These are phyloP conservation scores for Penicillium atrosanguineum DNA, from an alignment of 495 filamentous ascomycete species.

Conservation along the genomic window DNA sequence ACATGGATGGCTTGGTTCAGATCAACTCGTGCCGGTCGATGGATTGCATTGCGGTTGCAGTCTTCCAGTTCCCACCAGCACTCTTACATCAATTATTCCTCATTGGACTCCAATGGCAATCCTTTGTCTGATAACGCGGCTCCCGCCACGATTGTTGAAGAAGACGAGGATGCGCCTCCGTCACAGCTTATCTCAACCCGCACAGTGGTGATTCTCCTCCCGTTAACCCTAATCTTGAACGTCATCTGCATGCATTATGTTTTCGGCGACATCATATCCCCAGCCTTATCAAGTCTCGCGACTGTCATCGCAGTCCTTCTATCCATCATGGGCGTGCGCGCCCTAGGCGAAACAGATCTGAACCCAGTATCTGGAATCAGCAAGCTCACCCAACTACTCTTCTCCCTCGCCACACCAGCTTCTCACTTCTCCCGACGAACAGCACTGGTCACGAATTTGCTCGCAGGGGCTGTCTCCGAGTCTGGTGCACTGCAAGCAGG, in stretches of 20 bases:
- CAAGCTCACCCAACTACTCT: slow-evolving; percentile 94
- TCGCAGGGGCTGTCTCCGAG: slow-evolving; percentile 87
- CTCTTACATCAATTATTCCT: slow-evolving; percentile 42
- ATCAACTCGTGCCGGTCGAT: slow-evolving; percentile 25
- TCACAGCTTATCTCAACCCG: slow-evolving; percentile 75
- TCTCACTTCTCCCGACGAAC: slow-evolving; percentile 56
- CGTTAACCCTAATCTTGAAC: slow-evolving; percentile 75
- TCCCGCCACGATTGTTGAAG: slow-evolving; percentile 19
- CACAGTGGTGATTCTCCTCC: slow-evolving; percentile 70
- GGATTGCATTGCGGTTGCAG: slow-evolving; percentile 22
- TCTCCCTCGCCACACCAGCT: slow-evolving; percentile 80
- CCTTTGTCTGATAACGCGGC: slow-evolving; percentile 1
- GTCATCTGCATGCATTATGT: slow-evolving; percentile 73
- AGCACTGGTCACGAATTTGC: slow-evolving; percentile 85
- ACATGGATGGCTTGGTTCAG: slow-evolving; percentile 29
- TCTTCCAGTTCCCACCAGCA: slow-evolving; percentile 15
- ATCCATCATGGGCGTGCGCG: slow-evolving; percentile 92
- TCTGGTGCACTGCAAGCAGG: slow-evolving; percentile 92
- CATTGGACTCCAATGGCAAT: slow-evolving; percentile 25
- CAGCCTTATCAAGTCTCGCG: slow-evolving; percentile 74
- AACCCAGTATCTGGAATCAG: slow-evolving; percentile 96
- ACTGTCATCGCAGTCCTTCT: slow-evolving; percentile 85
- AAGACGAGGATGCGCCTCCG: slow-evolving; percentile 73
- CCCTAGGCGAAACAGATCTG: slow-evolving; percentile 91
- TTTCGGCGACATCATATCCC: slow-evolving; percentile 61